Conservation (phyloP, 495 filamentous ascomycete genomes). For the Penicillium herquei region DNA sequence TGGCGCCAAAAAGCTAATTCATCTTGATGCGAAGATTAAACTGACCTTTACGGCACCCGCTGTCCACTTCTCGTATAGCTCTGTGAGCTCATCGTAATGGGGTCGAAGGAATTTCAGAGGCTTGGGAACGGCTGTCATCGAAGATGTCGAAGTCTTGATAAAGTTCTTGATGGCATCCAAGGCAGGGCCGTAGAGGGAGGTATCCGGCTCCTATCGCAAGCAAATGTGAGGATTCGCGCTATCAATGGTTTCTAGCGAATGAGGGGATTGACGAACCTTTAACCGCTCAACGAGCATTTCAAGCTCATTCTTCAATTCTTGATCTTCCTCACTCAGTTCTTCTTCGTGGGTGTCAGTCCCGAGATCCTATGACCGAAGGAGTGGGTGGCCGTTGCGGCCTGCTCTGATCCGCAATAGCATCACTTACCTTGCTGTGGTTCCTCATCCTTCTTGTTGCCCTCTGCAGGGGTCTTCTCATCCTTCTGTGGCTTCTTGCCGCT, state of each 20-base stretch:
- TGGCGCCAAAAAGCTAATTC: neutral
- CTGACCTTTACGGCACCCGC: slow-evolving; percentile 75
- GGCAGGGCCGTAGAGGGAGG: slow-evolving; percentile 83
- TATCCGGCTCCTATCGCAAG: slow-evolving; percentile 71
- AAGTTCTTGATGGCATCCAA: slow-evolving; percentile 93
- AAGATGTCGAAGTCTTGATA: slow-evolving; percentile 98
- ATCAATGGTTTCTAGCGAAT: slow-evolving; percentile 8
- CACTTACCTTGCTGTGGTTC: slow-evolving; percentile 55
- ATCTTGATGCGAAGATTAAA: slow-evolving; percentile 1
- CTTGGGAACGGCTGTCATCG: slow-evolving; percentile 98
- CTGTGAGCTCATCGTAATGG: slow-evolving; percentile 84
- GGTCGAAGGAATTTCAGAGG: slow-evolving; percentile 97
- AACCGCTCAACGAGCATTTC: slow-evolving; percentile 97
- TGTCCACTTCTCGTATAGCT: slow-evolving; percentile 85
- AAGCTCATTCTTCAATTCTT: slow-evolving; percentile 95
- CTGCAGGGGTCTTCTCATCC: slow-evolving; percentile 64
- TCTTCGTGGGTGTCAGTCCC: slow-evolving; percentile 44
- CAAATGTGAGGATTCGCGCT: slow-evolving; percentile 27
- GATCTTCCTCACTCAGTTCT: slow-evolving; percentile 96
- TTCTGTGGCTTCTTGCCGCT: slow-evolving; percentile 64
- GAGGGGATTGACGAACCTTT: slow-evolving; percentile 58
- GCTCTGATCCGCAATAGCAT: slow-evolving; percentile 9
- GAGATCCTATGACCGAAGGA: slow-evolving; percentile 5
- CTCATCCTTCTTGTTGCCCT: slow-evolving; percentile 74
- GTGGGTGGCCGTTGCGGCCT: slow-evolving; percentile 6